phyloP scores from a whole-genome alignment of 2,329 filamentous ascomycete species.

The Microcyclospora pomicola region DNA sequence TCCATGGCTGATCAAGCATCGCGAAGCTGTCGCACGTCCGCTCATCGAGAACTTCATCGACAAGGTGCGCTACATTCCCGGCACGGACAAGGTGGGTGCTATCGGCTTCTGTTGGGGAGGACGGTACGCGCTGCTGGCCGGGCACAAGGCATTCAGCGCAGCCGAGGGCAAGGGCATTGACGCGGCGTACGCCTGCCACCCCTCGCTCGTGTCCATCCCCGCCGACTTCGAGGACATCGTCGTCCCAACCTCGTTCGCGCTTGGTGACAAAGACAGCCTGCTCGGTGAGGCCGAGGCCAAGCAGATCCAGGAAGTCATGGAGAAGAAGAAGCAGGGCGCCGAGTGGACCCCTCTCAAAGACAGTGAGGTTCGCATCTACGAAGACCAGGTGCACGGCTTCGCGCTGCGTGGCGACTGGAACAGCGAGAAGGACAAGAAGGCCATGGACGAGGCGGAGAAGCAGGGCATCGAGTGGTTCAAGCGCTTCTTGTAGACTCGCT shows the following conservation, averaged over 20 bases:
- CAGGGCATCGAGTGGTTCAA: slow-evolving; percentile 17
- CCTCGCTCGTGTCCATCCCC: slow-evolving; percentile 24
- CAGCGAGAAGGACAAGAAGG: slow-evolving; percentile 8
- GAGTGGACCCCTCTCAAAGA: slow-evolving; percentile 17
- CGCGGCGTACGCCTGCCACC: slow-evolving; percentile 26
- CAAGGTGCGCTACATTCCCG: slow-evolving; percentile 25
- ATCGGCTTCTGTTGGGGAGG: slow-evolving; percentile 28
- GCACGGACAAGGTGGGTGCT: slow-evolving; percentile 28
- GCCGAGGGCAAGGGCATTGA: slow-evolving; percentile 20
- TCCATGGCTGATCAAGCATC: slow-evolving; percentile 31
- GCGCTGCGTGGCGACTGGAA: slow-evolving; percentile 26
- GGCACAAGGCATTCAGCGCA: slow-evolving; percentile 24
- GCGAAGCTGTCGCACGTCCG: slow-evolving; percentile 29
- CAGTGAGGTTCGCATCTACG: slow-evolving; percentile 23
- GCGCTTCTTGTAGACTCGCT: slow-evolving; percentile 5
- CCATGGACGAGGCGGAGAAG: slow-evolving; percentile 22
- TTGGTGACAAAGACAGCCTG: slow-evolving; percentile 19
- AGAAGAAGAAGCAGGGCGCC: slow-evolving; percentile 20
- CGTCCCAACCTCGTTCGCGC: slow-evolving; percentile 21
- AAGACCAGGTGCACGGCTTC: slow-evolving; percentile 24
- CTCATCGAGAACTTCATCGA: slow-evolving; percentile 32
- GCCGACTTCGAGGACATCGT: slow-evolving; percentile 21
- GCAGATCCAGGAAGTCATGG: slow-evolving; percentile 12
- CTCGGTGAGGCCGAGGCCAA: slow-evolving; percentile 7
- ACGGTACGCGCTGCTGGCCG: slow-evolving; percentile 21